Percentiles rank a stretch among this genome's conserved stretches.
These are phyloP conservation scores for Annulohypoxylon nitens DNA, from an alignment of 495 filamentous ascomycete genomes.

Conservation along the genomic window DNA sequence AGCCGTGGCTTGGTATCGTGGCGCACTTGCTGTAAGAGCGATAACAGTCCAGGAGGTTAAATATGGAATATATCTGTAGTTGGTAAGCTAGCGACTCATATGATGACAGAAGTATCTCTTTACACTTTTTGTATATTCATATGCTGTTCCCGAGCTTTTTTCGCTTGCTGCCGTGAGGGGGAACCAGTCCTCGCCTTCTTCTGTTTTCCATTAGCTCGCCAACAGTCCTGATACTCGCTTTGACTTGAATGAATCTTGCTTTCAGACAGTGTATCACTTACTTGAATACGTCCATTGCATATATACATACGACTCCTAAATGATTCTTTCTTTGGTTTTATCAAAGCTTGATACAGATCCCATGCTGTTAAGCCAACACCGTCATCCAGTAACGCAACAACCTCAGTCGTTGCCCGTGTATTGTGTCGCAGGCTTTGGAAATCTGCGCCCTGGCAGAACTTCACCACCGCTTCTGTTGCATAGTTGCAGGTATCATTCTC, in stretches of 20 bases:
- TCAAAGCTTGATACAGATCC: constrained; percentile 6
- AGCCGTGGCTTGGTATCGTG: constrained; percentile 11
- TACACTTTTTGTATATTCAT: constrained; percentile 3
- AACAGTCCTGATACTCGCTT: background rate
- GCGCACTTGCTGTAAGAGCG: constrained; percentile 17
- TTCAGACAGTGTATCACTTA: background rate
- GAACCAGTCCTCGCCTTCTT: background rate
- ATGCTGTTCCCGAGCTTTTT: background rate
- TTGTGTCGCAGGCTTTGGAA: background rate
- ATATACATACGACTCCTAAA: background rate
- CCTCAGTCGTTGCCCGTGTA: background rate
- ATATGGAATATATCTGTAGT: constrained; percentile 17
- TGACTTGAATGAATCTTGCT: background rate
- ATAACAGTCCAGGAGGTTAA: constrained; percentile 18
- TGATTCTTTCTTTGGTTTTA: background rate
- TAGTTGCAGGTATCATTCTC: constrained; percentile 9
- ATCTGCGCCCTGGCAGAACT: constrained; percentile 13
- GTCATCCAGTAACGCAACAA: constrained; percentile 13
- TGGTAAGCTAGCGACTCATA: background rate
- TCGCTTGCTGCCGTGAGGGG: background rate
- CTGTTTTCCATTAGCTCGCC: background rate
- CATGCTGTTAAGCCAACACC: constrained; percentile 10
- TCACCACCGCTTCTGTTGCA: constrained; percentile 12
- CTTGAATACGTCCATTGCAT: background rate
- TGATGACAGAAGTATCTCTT: background rate